phyloP scores from a whole-genome alignment of 805 yeast genomes.

The Saccharomycopsis amapae region DNA sequence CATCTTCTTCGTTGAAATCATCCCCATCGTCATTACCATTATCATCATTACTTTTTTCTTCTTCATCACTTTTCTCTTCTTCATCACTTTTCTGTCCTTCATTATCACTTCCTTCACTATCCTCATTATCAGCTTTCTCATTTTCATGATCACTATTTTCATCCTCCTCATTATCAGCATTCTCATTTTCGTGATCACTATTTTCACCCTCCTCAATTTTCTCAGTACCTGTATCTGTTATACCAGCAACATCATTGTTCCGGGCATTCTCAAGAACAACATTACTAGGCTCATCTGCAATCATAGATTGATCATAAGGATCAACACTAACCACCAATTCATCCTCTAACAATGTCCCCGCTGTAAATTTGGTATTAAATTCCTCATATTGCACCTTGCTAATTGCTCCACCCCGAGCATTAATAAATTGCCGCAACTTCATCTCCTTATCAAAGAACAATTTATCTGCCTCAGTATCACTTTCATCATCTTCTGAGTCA shows the following conservation, averaged over 20 bases:
- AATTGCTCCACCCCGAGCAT: slow-evolving; percentile 12
- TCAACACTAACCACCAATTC: not conserved
- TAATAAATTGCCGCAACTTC: slow-evolving; percentile 13
- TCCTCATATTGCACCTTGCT: slow-evolving; percentile 8
- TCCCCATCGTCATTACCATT: too few species aligned
- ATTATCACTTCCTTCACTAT: not conserved
- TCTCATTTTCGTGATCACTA: not conserved
- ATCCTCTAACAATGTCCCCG: not conserved
- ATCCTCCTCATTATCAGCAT: slow-evolving; percentile 2
- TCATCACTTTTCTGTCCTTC: too few species aligned
- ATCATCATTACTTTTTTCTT: too few species aligned
- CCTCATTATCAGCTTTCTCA: not conserved
- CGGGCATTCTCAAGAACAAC: not conserved
- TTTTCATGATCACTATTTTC: not conserved
- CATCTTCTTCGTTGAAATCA: too few species aligned
- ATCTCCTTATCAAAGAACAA: slow-evolving; percentile 17
- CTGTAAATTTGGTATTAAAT: slow-evolving; percentile 4
- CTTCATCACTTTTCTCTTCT: too few species aligned
- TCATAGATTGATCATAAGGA: not conserved
- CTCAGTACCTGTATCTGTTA: not conserved
- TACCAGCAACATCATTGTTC: too few species aligned
- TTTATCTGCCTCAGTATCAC: slow-evolving; percentile 8
- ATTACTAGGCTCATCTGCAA: not conserved
- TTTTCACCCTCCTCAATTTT: not conserved
- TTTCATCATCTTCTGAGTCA: slow-evolving; percentile 29